These are phyloP conservation scores for Lactifluus volemus DNA, from an alignment of 768 basidiomycete genomes.

Conservation along the genomic window DNA sequence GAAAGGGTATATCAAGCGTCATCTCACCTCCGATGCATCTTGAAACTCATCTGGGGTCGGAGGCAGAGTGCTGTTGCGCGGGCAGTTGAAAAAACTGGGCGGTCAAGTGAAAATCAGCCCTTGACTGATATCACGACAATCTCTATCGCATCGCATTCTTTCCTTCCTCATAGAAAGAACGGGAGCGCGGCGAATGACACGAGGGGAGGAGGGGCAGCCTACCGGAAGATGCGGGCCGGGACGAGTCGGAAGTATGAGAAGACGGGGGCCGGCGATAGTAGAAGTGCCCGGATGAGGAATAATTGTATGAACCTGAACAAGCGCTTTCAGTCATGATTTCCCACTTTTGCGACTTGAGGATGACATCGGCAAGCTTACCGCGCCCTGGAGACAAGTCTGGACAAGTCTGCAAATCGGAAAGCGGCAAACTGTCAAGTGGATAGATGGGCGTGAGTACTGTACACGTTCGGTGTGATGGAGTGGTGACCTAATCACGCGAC, in stretches of 20 bases:
- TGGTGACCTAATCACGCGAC: not conserved
- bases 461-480: not conserved
- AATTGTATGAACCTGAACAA: not conserved
- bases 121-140: not conserved
- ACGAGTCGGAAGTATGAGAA: too few species aligned
- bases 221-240: not conserved
- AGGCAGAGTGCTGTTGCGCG: not conserved
- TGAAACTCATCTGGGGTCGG: not conserved
- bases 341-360: not conserved
- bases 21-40: not conserved
- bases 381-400: not conserved
- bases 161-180: not conserved
- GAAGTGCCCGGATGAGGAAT: not conserved
- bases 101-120: not conserved
- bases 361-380: not conserved
- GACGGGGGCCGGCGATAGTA: not conserved
- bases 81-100: not conserved
- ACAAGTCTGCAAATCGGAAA: not conserved
- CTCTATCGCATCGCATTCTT: not conserved
- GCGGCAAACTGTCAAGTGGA: not conserved
- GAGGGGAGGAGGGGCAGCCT: not conserved
- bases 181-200: not conserved
- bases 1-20: not conserved
- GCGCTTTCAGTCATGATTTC: not conserved
- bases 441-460: not conserved